Evolutionary conservation across 2,329 filamentous ascomycete species (phyloP), one percentile per base, ranked within the genome.

Genomic region (Gliomastix tumulicola): DNA sequence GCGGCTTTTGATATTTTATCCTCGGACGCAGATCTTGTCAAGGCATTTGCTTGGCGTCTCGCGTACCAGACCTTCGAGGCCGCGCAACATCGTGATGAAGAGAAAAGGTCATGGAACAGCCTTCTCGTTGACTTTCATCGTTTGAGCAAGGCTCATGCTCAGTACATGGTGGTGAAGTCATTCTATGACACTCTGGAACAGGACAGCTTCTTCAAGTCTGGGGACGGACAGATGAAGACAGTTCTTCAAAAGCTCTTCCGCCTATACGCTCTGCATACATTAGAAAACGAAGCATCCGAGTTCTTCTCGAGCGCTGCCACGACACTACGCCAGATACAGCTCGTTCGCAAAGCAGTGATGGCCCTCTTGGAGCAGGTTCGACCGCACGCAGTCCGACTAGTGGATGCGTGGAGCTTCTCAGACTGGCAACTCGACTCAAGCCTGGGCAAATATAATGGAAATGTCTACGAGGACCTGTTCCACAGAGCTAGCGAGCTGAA

Each of bases 381-480:
- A 6, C 84, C 84, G 4, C 84, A 88, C 51, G 82, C 84, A 1
- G 69, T 88, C 12, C 60, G 75, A 10, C 62, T 88, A 10, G 83
- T 87, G 0, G 84, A 88, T 49, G 66, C 79, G 0, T 88, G 84
- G 84, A 74, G 76, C 41, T 85, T 88, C 59, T 78, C 83, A 2
- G 84, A 88, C 53, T 88, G 81, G 81, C 80, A 85, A 48, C 69
- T 88, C 3, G 83, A 88, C 53, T 81, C 74, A 48, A 78, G 75
- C 40, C 56, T 88, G 27, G 84, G 84, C 2, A 67, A 82, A 3
- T 74, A 73, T 30, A 84, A 88, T 42, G 84, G 84, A 16, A 79
- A 82, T 49, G 84, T 88, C 2, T 88, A 88, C 47, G 80, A 85
- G 55, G 84, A 88, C 48, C 69, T 88, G 65, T 88, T 88, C 61